Evolutionary conservation across 108 stramenopile species (phyloP).

Genomic region (Nitzschia sp.): DNA sequence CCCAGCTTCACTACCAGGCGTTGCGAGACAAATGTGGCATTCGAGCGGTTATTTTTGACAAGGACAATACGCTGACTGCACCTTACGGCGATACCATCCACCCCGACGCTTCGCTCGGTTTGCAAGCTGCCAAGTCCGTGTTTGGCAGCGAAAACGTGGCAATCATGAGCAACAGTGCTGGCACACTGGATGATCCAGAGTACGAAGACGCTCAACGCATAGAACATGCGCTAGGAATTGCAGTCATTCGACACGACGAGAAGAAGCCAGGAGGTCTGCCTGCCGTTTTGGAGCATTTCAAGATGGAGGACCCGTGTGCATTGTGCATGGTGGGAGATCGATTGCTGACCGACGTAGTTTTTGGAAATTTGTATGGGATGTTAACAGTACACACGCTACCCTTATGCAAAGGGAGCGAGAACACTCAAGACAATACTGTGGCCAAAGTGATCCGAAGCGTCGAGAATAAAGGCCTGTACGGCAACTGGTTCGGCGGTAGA

Average conservation of each 20-base stretch:
- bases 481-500: constrained; percentile 70
- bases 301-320: constrained; percentile 64
- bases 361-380: constrained; percentile 94
- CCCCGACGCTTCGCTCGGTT: constrained; percentile 51
- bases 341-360: constrained; percentile 91
- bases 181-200: constrained; percentile 83
- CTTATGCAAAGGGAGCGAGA: constrained; percentile 67
- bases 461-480: constrained; percentile 78
- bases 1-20: constrained; percentile 75
- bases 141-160: constrained; percentile 81
- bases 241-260: constrained; percentile 85
- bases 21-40: constrained; percentile 78
- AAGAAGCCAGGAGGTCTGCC: constrained; percentile 91
- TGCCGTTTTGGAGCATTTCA: constrained; percentile 83
- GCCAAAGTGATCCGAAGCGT: constrained; percentile 60
- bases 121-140: constrained; percentile 60
- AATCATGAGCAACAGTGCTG: constrained; percentile 93
- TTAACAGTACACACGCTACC: constrained; percentile 89
- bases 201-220: constrained; percentile 75
- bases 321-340: constrained; percentile 94
- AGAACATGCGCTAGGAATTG: constrained; percentile 81
- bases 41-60: constrained; percentile 84
- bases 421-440: constrained; percentile 70
- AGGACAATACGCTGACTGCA: constrained; percentile 95
- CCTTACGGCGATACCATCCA: constrained; percentile 85